Base-by-base conservation (phyloP, 1,284 basidiomycete species). In the Boletellus deceptivus region DNA sequence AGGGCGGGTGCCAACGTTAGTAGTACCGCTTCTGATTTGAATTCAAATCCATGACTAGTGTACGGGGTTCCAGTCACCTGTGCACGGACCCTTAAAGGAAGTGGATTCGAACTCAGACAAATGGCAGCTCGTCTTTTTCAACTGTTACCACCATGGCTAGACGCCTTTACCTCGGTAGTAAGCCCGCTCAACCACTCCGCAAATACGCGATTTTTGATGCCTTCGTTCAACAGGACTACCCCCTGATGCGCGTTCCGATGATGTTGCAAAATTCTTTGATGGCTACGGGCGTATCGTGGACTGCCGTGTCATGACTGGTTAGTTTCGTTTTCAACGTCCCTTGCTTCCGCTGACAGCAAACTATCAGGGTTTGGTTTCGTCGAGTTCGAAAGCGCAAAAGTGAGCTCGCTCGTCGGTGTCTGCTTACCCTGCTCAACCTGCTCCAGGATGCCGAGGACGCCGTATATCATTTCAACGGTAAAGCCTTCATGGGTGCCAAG, bases 241-340 rank as follows among this genome's bases (percentile, higher is more conserved):
- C 38, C 73, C 82, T 53, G 89, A 91, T 69, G 78, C 83, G 59
- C 86, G 86, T 60, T 77, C 84, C 16, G 89, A 91, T 39, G 89
- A 92, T 61, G 84, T 92, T 39, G 75, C 78, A 54, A 87, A 93
- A 73, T 84, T 92, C 68, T 95, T 96, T 69, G 88, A 91, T 55
- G 85, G 84, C 53, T 89, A 85, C 68, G 92, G 93, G 33, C 84
- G 82, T 54, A 88, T 96, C 61, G 78, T 90, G 60, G 94, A 97
- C 72, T 87, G 92, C 71, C 86, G 92, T 61, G 87, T 97, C 69
- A 95, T 97, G 92, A 92, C 90, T 49, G 91, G 89, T 89, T 62
- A 54, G 75, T 77, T 53, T 55, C 18, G 13, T 11, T 47, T 38
- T 54, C 8, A 29, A 20, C 29, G 7, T 29, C 18, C 14, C 11